These are phyloP conservation scores for Phytophthora uliginosa DNA, from an alignment of 352 stramenopile species.

Conservation along the genomic window DNA sequence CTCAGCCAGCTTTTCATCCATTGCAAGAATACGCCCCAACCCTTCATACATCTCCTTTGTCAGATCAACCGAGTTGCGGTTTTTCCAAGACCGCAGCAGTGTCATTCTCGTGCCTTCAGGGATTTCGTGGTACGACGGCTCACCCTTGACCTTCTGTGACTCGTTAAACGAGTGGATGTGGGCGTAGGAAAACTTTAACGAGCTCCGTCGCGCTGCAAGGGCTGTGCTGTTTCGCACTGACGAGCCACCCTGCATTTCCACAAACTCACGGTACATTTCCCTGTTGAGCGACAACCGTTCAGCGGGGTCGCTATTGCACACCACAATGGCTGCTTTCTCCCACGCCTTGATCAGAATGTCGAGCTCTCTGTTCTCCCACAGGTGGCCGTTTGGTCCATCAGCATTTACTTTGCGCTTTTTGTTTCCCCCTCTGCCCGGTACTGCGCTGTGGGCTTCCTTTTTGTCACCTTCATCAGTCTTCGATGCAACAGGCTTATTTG, in stretches of 20 bases:
- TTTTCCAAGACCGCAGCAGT: slow-evolving; percentile 51
- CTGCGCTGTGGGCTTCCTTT: neutral
- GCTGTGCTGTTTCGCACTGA: slow-evolving; percentile 44
- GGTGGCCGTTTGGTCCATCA: slow-evolving; percentile 33
- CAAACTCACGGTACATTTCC: slow-evolving; percentile 50
- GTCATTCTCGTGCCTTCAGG: slow-evolving; percentile 31
- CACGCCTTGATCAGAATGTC: slow-evolving; percentile 44
- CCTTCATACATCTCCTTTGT: slow-evolving; percentile 46
- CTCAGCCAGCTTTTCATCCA: slow-evolving; percentile 38
- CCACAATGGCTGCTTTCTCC: slow-evolving; percentile 43
- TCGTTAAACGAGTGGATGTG: slow-evolving; percentile 49
- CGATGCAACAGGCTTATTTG: neutral
- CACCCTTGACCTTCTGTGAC: slow-evolving; percentile 38
- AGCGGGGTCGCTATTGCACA: slow-evolving; percentile 30
- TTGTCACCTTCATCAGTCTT: slow-evolving; percentile 4
- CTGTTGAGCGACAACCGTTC: slow-evolving; percentile 42
- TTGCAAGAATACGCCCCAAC: slow-evolving; percentile 41
- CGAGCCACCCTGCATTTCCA: slow-evolving; percentile 42
- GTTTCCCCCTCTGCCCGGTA: slow-evolving; percentile 4
- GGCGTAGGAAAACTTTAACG: slow-evolving; percentile 48
- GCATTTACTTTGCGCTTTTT: slow-evolving; percentile 33
- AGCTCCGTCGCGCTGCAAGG: slow-evolving; percentile 45
- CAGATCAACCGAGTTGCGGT: slow-evolving; percentile 51
- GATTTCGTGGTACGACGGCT: slow-evolving; percentile 39
- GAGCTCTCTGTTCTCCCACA: slow-evolving; percentile 48